A percentile compares a stretch with the other conserved stretches of the same genome.
Evolutionary conservation across 192 early-diverging fungal species (phyloP).

Genomic region (Rhizoclosmatium sp.): DNA sequence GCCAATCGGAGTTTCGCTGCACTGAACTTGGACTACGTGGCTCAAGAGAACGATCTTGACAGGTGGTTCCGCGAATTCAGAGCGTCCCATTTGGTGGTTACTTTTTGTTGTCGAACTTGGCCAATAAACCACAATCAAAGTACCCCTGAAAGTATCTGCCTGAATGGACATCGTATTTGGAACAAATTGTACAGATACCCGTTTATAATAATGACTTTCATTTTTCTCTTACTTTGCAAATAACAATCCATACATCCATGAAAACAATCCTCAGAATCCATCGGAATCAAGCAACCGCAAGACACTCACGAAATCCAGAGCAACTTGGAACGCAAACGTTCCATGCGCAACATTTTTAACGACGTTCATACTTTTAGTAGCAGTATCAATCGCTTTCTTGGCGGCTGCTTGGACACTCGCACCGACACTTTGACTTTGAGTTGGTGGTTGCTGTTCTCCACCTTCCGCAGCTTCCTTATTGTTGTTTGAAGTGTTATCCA

Average conservation of each 20-base stretch:
- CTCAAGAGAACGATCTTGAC: background rate
- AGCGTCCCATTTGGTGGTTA: background rate
- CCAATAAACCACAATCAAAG: no score
- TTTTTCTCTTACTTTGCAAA: no score
- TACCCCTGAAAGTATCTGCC: no score
- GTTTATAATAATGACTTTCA: no score
- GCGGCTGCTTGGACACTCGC: background rate
- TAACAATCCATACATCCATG: no score
- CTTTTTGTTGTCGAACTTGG: background rate
- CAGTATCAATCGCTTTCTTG: background rate
- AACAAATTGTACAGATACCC: no score
- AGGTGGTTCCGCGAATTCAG: constrained; percentile 15
- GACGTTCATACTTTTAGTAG: background rate
- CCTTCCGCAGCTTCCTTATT: background rate
- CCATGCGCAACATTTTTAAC: background rate
- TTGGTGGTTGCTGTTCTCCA: background rate
- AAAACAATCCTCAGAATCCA: background rate
- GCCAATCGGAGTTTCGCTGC: background rate
- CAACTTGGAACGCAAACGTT: constrained; percentile 13
- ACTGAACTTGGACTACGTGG: background rate
- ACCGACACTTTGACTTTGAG: background rate
- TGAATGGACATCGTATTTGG: no score
- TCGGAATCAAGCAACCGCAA: background rate
- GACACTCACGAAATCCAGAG: constrained; percentile 8
- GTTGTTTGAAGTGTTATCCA: background rate